A percentile compares a stretch with the other conserved stretches of the same genome.
Evolutionary conservation across 1,139 yeast genomes (phyloP).

Genomic region (Candida freyschussii): DNA sequence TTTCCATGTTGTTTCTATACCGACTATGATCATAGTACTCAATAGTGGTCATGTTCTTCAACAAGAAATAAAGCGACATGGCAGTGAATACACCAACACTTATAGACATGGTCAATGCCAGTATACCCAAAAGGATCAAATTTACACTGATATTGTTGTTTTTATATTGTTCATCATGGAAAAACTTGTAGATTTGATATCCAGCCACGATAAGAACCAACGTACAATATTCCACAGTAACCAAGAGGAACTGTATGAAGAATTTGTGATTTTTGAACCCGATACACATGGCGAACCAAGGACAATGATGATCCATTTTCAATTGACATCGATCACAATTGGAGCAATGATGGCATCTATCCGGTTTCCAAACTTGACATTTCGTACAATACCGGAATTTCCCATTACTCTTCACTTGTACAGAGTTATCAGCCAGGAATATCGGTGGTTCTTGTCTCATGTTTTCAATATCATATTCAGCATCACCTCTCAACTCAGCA

Average conservation of each 20-base stretch:
- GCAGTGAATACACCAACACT: constrained; percentile 55
- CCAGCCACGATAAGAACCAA: constrained; percentile 38
- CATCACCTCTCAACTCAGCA: constrained; percentile 34
- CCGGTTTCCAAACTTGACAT: constrained; percentile 90
- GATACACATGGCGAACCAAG: constrained; percentile 91
- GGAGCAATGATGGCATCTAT: constrained; percentile 87
- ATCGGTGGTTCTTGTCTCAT: constrained; percentile 37
- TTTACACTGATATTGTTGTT: constrained; percentile 49
- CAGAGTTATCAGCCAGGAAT: constrained; percentile 29
- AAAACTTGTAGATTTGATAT: constrained; percentile 44
- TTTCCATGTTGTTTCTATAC: constrained; percentile 42
- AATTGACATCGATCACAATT: constrained; percentile 66
- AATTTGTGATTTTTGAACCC: constrained; percentile 78
- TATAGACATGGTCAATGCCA: constrained; percentile 59
- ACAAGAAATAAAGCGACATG: constrained; percentile 56
- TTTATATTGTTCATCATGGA: constrained; percentile 37
- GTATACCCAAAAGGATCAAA: constrained; percentile 53
- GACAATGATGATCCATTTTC: constrained; percentile 90
- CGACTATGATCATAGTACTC: constrained; percentile 67
- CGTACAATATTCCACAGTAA: constrained; percentile 47
- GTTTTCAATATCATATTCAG: constrained; percentile 10
- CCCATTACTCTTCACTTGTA: constrained; percentile 38
- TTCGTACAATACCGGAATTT: constrained; percentile 60
- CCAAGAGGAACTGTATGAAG: constrained; percentile 69
- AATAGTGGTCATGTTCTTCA: constrained; percentile 70